A percentile compares a stretch with the other conserved stretches of the same genome.
phyloP scores from a whole-genome alignment of 352 stramenopile genomes.

The Aphanomyces invadans region DNA sequence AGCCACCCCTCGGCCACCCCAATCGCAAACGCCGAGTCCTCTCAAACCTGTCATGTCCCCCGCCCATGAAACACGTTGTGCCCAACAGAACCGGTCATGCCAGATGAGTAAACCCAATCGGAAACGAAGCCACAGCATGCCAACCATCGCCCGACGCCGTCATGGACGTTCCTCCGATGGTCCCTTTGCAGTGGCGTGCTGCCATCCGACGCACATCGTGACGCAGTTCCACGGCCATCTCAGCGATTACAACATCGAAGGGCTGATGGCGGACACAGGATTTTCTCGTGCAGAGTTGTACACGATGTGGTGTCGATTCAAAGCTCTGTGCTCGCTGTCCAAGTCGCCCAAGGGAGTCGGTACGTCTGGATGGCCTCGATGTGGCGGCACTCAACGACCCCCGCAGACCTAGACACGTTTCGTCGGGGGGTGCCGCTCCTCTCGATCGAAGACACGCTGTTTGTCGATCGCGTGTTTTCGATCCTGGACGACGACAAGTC shows the following conservation, averaged over 20 bases:
- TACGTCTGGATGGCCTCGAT: not conserved
- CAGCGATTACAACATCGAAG: conserved; percentile 43
- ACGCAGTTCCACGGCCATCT: conserved; percentile 48
- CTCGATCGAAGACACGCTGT: conserved; percentile 59
- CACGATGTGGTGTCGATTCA: conserved; percentile 60
- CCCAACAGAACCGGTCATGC: too few species aligned
- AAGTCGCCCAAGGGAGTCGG: conserved; percentile 34
- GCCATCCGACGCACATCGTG: conserved; percentile 32
- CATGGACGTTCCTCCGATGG: too few species aligned
- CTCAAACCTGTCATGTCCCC: conserved; percentile 5
- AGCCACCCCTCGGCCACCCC: not conserved
- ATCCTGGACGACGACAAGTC: conserved; percentile 57
- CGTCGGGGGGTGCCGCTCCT: conserved; percentile 50
- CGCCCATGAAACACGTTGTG: not conserved
- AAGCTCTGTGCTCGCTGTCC: conserved; percentile 57
- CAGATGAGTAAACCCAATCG: too few species aligned
- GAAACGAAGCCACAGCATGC: too few species aligned
- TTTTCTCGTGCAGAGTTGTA: conserved; percentile 59
- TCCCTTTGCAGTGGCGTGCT: conserved; percentile 27
- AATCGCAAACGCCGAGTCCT: not conserved
- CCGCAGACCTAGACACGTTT: conserved; percentile 55
- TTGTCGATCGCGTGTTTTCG: conserved; percentile 60
- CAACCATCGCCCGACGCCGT: too few species aligned
- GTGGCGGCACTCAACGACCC: not conserved
- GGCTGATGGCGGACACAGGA: conserved; percentile 39